A percentile compares a stretch with the other conserved stretches of the same genome.
Conservation (phyloP, 129 eudicot genomes). For the Helichrysum umbraculigerum region DNA sequence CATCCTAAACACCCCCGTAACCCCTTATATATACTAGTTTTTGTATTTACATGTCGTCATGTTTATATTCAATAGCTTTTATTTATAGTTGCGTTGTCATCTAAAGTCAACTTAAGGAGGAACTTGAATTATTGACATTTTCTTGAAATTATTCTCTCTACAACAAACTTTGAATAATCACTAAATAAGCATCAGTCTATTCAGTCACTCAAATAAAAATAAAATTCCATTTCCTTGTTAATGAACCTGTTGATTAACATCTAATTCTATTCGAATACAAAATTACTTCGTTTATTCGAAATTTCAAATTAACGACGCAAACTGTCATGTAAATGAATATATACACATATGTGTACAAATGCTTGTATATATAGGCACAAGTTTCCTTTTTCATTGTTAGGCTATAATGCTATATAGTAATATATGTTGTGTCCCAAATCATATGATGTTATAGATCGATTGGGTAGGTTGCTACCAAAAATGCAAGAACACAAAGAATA, state of each 20-base stretch:
- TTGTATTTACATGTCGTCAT: no score
- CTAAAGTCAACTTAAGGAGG: conserved; percentile 34
- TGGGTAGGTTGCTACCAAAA: conserved; percentile 21
- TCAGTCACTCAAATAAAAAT: not conserved
- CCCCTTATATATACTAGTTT: no score
- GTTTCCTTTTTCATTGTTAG: no score
- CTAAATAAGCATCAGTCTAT: no score
- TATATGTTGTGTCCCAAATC: not conserved
- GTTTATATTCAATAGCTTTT: no score
- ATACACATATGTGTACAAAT: not conserved
- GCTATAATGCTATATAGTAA: no score
- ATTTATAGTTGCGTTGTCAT: not conserved
- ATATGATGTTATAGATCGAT: not conserved
- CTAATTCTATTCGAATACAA: not conserved
- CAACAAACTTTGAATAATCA: not conserved
- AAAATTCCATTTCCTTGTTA: not conserved
- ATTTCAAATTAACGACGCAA: no score
- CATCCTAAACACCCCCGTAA: no score
- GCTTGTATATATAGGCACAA: no score
- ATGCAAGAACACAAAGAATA: conserved; percentile 4
- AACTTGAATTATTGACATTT: conserved; percentile 6
- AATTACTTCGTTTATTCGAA: not conserved
- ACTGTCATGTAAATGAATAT: no score
- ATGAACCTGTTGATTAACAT: not conserved
- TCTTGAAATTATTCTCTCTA: conserved; percentile 19